Conservation (phyloP, 2,329 filamentous ascomycete species). For the Diplocarpon rosae region DNA sequence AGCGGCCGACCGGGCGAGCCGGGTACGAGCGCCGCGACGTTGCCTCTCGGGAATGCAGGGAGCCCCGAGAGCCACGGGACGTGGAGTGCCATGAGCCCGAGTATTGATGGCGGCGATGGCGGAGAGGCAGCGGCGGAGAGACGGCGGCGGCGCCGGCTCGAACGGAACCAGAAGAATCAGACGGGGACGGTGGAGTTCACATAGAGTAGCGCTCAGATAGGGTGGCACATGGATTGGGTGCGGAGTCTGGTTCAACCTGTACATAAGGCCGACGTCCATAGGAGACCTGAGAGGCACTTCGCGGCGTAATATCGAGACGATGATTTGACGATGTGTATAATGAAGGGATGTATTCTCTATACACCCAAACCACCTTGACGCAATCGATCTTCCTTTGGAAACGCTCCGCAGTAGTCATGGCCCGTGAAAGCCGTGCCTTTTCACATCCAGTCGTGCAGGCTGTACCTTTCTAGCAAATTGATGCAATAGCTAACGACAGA, state of each 20-base stretch:
- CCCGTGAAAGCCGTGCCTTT: no score
- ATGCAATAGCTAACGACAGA: no score
- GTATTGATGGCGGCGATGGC: constrained; percentile 24
- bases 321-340: constrained; percentile 1
- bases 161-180: constrained; percentile 31
- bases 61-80: constrained; percentile 25
- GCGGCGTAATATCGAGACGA: neutral
- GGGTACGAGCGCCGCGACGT: constrained; percentile 8
- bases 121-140: constrained; percentile 36
- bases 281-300: no score
- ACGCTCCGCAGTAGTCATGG: no score
- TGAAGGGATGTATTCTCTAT: neutral
- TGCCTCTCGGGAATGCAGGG: constrained; percentile 15
- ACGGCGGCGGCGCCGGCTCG: constrained; percentile 43
- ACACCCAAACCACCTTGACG: neutral
- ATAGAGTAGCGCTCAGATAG: constrained; percentile 2
- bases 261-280: no score
- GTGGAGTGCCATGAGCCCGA: constrained; percentile 27
- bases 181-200: constrained; percentile 17
- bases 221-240: constrained; percentile 1
- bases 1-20: constrained; percentile 34
- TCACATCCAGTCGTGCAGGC: no score
- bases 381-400: no score
- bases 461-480: no score
- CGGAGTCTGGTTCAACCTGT: neutral